Conservation (phyloP, 1,139 yeast genomes). For the Pichia terricola region DNA sequence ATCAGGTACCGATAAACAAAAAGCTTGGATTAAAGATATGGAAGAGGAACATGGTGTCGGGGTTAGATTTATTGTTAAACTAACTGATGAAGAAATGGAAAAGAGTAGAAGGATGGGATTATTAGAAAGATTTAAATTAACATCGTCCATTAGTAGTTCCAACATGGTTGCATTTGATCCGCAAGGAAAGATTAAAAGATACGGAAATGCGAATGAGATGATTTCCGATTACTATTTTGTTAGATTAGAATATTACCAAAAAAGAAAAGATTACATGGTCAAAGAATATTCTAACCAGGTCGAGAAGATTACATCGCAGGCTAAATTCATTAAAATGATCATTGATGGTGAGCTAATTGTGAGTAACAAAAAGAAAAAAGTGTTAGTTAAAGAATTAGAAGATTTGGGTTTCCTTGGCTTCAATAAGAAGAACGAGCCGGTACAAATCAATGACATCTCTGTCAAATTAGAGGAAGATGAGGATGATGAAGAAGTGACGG, state of each 20-base stretch:
- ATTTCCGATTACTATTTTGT: slow-evolving; percentile 76
- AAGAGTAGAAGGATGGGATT: slow-evolving; percentile 68
- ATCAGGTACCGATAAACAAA: slow-evolving; percentile 58
- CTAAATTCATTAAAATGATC: slow-evolving; percentile 83
- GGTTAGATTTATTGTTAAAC: slow-evolving; percentile 67
- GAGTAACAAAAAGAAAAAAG: slow-evolving; percentile 63
- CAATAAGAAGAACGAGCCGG: slow-evolving; percentile 56
- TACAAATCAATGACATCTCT: slow-evolving; percentile 24
- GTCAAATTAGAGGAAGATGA: slow-evolving; percentile 34
- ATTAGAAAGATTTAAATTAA: slow-evolving; percentile 73
- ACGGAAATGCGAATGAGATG: slow-evolving; percentile 67
- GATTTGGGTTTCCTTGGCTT: slow-evolving; percentile 66
- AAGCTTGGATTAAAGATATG: slow-evolving; percentile 90
- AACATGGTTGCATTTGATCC: slow-evolving; percentile 97
- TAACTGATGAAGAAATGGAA: slow-evolving; percentile 74
- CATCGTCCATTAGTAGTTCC: slow-evolving; percentile 55
- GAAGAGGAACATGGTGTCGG: slow-evolving; percentile 87
- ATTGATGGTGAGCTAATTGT: slow-evolving; percentile 65
- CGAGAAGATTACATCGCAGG: slow-evolving; percentile 70
- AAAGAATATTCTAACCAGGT: slow-evolving; percentile 64
- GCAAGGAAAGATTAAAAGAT: slow-evolving; percentile 79
- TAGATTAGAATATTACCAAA: slow-evolving; percentile 83
- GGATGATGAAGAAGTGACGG: slow-evolving; percentile 24
- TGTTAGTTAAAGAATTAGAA: slow-evolving; percentile 55
- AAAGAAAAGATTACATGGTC: slow-evolving; percentile 75